Conservation (phyloP, 371 early-diverging fungal genomes). For the Antonospora locustae region DNA sequence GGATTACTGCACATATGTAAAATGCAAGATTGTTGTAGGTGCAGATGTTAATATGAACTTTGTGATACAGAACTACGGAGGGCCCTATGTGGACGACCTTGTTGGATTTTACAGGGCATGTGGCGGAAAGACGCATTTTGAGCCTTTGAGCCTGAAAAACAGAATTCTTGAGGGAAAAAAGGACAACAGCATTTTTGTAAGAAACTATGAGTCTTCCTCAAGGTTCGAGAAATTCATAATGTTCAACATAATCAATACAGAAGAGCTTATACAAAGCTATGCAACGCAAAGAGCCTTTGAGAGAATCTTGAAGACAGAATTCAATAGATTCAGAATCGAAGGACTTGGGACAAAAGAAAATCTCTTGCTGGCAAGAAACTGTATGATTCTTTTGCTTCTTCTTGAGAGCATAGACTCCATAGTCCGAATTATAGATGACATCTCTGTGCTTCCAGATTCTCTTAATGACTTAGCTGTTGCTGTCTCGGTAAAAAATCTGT, state of each 20-base stretch:
- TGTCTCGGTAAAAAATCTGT: too few species aligned
- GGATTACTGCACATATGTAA: constrained; percentile 27
- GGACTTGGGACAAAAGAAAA: constrained; percentile 4
- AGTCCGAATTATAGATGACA: constrained; percentile 24
- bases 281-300: constrained; percentile 20
- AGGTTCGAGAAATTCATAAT: constrained; percentile 41
- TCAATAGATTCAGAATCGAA: constrained; percentile 3
- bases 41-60: constrained; percentile 26
- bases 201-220: constrained; percentile 9
- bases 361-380: constrained; percentile 30
- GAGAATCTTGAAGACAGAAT: constrained; percentile 34
- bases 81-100: constrained; percentile 36
- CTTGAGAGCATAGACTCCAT: constrained; percentile 39
- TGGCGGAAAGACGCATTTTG: not conserved
- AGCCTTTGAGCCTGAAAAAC: constrained; percentile 6
- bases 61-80: constrained; percentile 22
- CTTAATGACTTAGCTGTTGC: too few species aligned
- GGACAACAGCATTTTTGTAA: constrained; percentile 22
- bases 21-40: constrained; percentile 30
- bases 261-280: constrained; percentile 1
- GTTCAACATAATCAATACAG: constrained; percentile 26
- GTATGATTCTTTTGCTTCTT: constrained; percentile 23
- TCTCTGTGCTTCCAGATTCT: too few species aligned
- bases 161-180: constrained; percentile 28
- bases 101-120: constrained; percentile 32